Evolutionary conservation across 73 alveolate genomes (phyloP), one percentile per base, ranked within the genome.

Genomic region (Durusdinium trenchii): DNA sequence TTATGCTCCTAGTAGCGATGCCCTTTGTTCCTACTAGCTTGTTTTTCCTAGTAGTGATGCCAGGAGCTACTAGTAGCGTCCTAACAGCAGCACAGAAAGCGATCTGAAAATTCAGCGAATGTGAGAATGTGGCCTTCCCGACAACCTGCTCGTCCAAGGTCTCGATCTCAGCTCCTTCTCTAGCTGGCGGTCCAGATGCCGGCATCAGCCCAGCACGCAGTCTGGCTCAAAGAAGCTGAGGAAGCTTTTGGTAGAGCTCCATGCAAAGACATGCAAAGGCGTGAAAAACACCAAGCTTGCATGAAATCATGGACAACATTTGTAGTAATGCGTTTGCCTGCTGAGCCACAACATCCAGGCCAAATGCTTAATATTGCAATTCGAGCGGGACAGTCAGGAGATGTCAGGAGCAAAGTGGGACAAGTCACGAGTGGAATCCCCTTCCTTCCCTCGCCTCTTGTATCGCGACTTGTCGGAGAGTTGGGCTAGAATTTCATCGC

Each of bases 101-200:
- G 23, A 46, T 36, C 89, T 78, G 64, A 48, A n/a, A n/a, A n/a
- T n/a, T n/a, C n/a, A n/a, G n/a, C n/a, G n/a, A n/a, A n/a, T n/a
- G n/a, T n/a, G 69, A 46, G 3, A 38, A 32, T 60, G 64, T 5
- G 64, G 69, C 99, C 50, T 89, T 89, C 32, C 99, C 99, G 40
- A 99, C 99, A 38, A 52, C 95, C 79, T 98, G 86, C 36, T 99
- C 99, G 35, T 99, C 99, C 84, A 76, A 50, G 62, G 86, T 92
- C 61, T 92, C 93, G 64, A 99, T 87, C 36, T 86, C 99, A 20
- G 99, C 99, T n/a, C 99, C 99, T 75, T 99, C 99, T 87, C 99
- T 78, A 6, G 99, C 99, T 10, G 99, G 99, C 16, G 99, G 99
- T 35, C 99, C 98, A 42, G 98, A 47, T 43, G 98, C 99, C 26